These are phyloP conservation scores for Exophiala phaeomuriformis DNA, from an alignment of 2,329 filamentous ascomycete species.

Conservation along the genomic window DNA sequence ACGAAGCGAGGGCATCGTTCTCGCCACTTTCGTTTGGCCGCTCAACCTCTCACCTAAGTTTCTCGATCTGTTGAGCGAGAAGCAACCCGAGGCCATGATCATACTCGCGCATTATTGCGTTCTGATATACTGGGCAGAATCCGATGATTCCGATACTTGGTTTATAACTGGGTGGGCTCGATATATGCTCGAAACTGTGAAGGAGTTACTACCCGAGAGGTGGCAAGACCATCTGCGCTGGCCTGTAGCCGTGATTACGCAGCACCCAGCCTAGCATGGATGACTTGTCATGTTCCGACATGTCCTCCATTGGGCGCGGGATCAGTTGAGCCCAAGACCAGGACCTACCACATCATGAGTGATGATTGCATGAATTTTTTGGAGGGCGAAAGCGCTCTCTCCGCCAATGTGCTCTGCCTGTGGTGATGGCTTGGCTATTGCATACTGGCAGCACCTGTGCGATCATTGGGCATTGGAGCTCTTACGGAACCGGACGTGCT, in stretches of 20 bases:
- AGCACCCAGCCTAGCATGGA: neutral
- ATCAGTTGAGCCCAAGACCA: no score
- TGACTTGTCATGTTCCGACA: neutral
- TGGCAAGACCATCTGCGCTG: slow-evolving; percentile 30
- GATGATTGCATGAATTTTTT: no score
- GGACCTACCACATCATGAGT: no score
- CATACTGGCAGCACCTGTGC: no score
- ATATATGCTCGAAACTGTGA: slow-evolving; percentile 29
- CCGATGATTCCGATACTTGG: slow-evolving; percentile 27
- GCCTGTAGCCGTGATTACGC: slow-evolving; percentile 23
- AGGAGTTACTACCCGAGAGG: slow-evolving; percentile 25
- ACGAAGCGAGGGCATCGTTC: slow-evolving; percentile 27
- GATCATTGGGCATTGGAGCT: no score
- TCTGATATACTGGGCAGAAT: slow-evolving; percentile 28
- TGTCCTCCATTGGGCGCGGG: no score
- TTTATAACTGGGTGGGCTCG: slow-evolving; percentile 29
- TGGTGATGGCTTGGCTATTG: no score
- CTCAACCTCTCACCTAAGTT: slow-evolving; percentile 33
- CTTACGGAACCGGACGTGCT: no score
- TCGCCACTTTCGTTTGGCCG: slow-evolving; percentile 34
- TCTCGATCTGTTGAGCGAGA: slow-evolving; percentile 34
- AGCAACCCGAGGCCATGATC: slow-evolving; percentile 33
- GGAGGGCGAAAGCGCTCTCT: no score
- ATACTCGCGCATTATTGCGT: slow-evolving; percentile 31
- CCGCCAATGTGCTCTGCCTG: no score